Conservation (phyloP, 208 protist species). For the Trypanosoma platydactyli region DNA sequence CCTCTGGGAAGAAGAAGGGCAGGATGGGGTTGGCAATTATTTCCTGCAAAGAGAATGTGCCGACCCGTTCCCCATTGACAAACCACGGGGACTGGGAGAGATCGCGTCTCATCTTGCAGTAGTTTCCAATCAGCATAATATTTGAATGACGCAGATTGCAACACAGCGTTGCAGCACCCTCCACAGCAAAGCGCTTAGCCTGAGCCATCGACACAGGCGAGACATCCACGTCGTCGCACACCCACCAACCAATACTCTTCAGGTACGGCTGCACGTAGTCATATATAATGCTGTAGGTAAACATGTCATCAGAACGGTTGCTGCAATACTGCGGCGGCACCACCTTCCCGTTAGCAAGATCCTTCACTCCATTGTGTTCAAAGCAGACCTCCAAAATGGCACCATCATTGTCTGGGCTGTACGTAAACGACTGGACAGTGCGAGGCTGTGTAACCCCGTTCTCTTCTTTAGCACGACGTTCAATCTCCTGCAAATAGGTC, state of each 20-base stretch:
- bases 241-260: slow-evolving; percentile 35
- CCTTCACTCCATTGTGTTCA: slow-evolving; percentile 57
- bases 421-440: slow-evolving; percentile 54
- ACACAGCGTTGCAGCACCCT: slow-evolving; percentile 42
- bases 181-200: slow-evolving; percentile 8
- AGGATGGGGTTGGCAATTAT: slow-evolving; percentile 78
- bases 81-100: slow-evolving; percentile 92
- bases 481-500: slow-evolving; percentile 19
- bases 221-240: background rate
- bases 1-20: slow-evolving; percentile 80
- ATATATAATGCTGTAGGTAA: slow-evolving; percentile 79
- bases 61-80: slow-evolving; percentile 64
- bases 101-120: slow-evolving; percentile 82
- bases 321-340: slow-evolving; percentile 66
- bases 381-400: slow-evolving; percentile 70
- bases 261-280: slow-evolving; percentile 76
- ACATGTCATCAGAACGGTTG: slow-evolving; percentile 59
- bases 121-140: slow-evolving; percentile 84
- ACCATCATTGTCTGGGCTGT: slow-evolving; percentile 55
- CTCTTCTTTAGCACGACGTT: slow-evolving; percentile 30
- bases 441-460: slow-evolving; percentile 18
- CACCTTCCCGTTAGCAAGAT: slow-evolving; percentile 38
- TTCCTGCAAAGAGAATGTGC: slow-evolving; percentile 83
- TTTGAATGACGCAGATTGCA: slow-evolving; percentile 62
- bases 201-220: background rate